Base-by-base conservation (phyloP, 345 rosid species). In the Populus ilicifolia region DNA sequence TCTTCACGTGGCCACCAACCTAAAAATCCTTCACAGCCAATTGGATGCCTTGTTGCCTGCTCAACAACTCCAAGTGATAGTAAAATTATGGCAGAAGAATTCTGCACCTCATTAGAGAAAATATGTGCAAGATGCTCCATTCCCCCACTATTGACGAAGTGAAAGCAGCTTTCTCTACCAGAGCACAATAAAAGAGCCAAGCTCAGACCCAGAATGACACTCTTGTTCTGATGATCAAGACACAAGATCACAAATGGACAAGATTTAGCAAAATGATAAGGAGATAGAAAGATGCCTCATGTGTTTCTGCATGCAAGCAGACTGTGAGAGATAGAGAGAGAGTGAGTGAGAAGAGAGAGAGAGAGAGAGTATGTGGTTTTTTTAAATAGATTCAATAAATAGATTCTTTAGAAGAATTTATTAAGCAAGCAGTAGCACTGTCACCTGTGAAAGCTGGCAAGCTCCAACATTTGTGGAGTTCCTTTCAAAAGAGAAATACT, bases 1-100 rank as follows among this genome's bases (percentile, higher is more conserved):
- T 93, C 90, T 86, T 91, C 91, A 74, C 94, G 98, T 79, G 93
- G 98, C 97, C 98, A 95, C 99, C 99, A 95, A 69, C 98, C 98
- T 76, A 95, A 82, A 83, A 90, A 85, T 67, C 94, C 94, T 80
- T 95, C 98, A 82, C 99, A 95, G 11, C 98, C 99, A 85, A 93
- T 82, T 43, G 98, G 86, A 87, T 93, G 90, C 27, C 91, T 88
- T 54, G 97, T 93, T 78, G 99, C 97, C 85, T 85, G 98, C 92
- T 93, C 98, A 74, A 88, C 77, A 74, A 89, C 98, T 89, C 91
- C 97, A 82, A 93, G 94, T 52, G 87, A 83, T 71, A 93, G 77
- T 70, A 95, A 83, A 41, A 86, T 77, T 63, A 81, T 70, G 69
- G 93, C 77, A 12, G 92, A 85, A 68, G 94, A 95, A 68, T 86